These are phyloP conservation scores for Paecilomyces formosus DNA, from an alignment of 2,329 filamentous ascomycete genomes.

Conservation along the genomic window DNA sequence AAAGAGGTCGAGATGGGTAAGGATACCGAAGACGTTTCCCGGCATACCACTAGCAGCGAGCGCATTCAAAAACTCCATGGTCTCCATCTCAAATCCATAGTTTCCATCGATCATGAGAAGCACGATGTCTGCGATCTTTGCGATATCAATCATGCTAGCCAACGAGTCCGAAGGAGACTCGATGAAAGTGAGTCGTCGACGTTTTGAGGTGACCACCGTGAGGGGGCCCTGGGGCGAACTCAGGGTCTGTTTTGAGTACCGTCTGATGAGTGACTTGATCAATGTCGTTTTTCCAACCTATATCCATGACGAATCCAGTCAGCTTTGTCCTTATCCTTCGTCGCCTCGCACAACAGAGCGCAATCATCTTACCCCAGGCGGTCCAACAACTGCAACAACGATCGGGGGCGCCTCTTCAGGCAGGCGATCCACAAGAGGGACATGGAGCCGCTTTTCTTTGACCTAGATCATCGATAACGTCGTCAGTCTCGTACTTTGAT, in stretches of 20 bases:
- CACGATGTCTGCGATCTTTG: conserved; percentile 96
- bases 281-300: conserved; percentile 82
- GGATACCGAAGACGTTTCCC: conserved; percentile 93
- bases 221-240: conserved; percentile 84
- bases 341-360: not conserved
- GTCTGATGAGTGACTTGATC: conserved; percentile 84
- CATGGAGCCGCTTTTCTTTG: conserved; percentile 93
- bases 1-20: conserved; percentile 94
- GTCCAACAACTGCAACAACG: conserved; percentile 88
- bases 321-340: not conserved
- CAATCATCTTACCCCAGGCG: conserved; percentile 63
- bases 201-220: conserved; percentile 94
- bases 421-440: conserved; percentile 89
- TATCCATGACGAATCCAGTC: conserved; percentile 3
- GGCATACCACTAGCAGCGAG: conserved; percentile 95
- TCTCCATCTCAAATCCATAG: conserved; percentile 99
- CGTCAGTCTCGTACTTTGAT: conserved; percentile 1
- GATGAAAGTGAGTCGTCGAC: conserved; percentile 86
- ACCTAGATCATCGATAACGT: conserved; percentile 48
- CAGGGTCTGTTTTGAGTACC: conserved; percentile 93
- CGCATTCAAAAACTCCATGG: conserved; percentile 97
- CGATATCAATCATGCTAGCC: conserved; percentile 92
- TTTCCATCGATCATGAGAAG: conserved; percentile 98
- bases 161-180: conserved; percentile 93
- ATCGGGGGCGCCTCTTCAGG: conserved; percentile 92